phyloP scores from a whole-genome alignment of 768 basidiomycete genomes.

The Termitomyces sp. region DNA sequence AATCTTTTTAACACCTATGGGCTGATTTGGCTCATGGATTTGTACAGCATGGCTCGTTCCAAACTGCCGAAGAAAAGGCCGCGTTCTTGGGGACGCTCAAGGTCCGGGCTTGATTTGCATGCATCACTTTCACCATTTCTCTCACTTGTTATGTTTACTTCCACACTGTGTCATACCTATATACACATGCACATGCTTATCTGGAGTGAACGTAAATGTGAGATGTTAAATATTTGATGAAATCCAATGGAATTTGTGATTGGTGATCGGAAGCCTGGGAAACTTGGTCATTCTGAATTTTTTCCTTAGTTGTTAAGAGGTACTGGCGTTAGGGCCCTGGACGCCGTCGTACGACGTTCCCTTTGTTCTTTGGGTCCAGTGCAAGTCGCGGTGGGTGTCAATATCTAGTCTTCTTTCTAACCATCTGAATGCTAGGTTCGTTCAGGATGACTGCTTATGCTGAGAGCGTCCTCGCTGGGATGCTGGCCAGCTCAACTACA shows the following conservation, averaged over 20 bases:
- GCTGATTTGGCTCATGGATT: neutral
- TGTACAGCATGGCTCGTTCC: slow-evolving; percentile 87
- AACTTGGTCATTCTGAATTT: slow-evolving; percentile 5
- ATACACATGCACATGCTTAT: slow-evolving; percentile 11
- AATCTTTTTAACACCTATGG: neutral
- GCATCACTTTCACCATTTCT: slow-evolving; percentile 26
- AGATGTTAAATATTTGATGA: neutral
- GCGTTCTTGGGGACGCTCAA: slow-evolving; percentile 93
- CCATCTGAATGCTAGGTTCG: neutral
- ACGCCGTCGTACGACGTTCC: slow-evolving; percentile 29
- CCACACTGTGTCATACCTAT: slow-evolving; percentile 33
- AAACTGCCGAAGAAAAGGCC: slow-evolving; percentile 94
- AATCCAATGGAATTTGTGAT: neutral
- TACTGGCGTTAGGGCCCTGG: slow-evolving; percentile 7
- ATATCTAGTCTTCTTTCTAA: neutral
- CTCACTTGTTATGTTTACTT: slow-evolving; percentile 28
- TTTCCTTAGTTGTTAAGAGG: neutral
- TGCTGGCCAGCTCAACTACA: slow-evolving; percentile 26
- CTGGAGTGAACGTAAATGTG: neutral
- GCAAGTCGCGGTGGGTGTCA: slow-evolving; percentile 40
- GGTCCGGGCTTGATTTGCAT: slow-evolving; percentile 66
- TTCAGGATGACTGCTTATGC: slow-evolving; percentile 81
- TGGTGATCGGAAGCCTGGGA: slow-evolving; percentile 13
- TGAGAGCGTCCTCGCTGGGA: slow-evolving; percentile 77
- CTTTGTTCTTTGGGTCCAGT: slow-evolving; percentile 23